Evolutionary conservation across 768 basidiomycete species (phyloP), one percentile per base, ranked within the genome.

Genomic region (Cubamyces lactineus): DNA sequence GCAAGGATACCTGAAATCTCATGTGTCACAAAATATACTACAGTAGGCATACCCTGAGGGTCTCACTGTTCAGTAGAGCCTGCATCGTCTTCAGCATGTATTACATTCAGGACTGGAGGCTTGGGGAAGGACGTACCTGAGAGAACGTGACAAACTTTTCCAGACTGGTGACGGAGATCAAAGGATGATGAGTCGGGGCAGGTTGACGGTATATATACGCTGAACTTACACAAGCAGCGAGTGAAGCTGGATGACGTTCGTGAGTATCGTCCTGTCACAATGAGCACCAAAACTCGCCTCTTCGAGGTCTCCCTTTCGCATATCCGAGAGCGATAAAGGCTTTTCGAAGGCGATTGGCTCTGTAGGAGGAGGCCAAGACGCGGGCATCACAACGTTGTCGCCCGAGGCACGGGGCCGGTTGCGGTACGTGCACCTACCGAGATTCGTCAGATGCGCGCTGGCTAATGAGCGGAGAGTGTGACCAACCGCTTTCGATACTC

Each of bases 401-500:
- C 79, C 77, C 24, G 70, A 71, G 12, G 73, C 66, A 3, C 63
- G 41, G 0, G 78, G 76, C 8, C 57, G 64, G 21, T 76, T 75
- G 34, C 82, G 80, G 61, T 77, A 80, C 6, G 74, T 72, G 60
- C 84, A 87, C 57, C 82, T 85, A 61, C 54, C 17, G 51, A 53
- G 38, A 9, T 13, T 16, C 21, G 7, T 24, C 38, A 26, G 6
- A 16, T 23, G 28, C 28, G 7, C 28, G 3, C 28, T 28, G 28
- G 28, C 28, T 28, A 7, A 28, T 28, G 28, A 28, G 28, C 28
- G 28, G 46, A 15, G 7, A 53, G 13, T 9, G 21, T 17, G 21
- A 48, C 63, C n/a, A 49, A 84, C 86, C 86, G 78, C 21, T 73
- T 72, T 26, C 74, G 74, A 59, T 91, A 90, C 61, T 84, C 83